Evolutionary conservation across 768 basidiomycete species (phyloP).

Genomic region (Russula lepida): DNA sequence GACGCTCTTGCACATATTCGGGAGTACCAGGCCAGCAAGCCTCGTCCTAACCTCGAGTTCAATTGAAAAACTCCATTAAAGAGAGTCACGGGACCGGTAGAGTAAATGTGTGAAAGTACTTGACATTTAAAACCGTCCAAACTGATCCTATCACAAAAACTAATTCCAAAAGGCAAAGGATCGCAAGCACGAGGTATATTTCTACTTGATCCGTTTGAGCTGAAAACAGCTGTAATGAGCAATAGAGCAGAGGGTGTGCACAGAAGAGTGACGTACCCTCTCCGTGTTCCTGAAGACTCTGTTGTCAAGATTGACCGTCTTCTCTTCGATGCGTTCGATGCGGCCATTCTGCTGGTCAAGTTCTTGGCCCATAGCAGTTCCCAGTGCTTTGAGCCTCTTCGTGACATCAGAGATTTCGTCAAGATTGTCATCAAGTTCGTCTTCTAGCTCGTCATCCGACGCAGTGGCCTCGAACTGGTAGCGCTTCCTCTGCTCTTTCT

Average conservation of each 20-base stretch:
- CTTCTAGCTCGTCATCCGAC: slow-evolving; percentile 90
- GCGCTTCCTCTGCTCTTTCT: slow-evolving; percentile 66
- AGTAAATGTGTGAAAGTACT: background rate
- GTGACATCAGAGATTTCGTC: slow-evolving; percentile 76
- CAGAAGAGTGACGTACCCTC: slow-evolving; percentile 39
- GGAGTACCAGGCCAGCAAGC: background rate
- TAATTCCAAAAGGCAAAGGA: background rate
- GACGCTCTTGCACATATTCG: background rate
- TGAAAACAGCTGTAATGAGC: slow-evolving; percentile 17
- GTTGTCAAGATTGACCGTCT: slow-evolving; percentile 68
- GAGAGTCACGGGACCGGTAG: background rate
- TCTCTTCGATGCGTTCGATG: slow-evolving; percentile 67
- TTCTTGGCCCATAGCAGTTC: slow-evolving; percentile 78
- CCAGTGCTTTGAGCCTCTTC: slow-evolving; percentile 70
- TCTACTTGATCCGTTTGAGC: slow-evolving; percentile 34
- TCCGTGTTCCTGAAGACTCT: slow-evolving; percentile 77
- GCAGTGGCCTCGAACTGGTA: slow-evolving; percentile 89
- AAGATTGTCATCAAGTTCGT: slow-evolving; percentile 88
- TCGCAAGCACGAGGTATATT: background rate
- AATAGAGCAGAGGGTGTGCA: background rate
- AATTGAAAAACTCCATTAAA: background rate
- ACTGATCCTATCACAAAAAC: background rate
- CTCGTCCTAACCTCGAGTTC: background rate
- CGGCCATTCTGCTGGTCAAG: slow-evolving; percentile 79
- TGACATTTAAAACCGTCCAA: background rate